Base-by-base conservation (phyloP, 805 yeast genomes). In the Ogataea ganodermae region DNA sequence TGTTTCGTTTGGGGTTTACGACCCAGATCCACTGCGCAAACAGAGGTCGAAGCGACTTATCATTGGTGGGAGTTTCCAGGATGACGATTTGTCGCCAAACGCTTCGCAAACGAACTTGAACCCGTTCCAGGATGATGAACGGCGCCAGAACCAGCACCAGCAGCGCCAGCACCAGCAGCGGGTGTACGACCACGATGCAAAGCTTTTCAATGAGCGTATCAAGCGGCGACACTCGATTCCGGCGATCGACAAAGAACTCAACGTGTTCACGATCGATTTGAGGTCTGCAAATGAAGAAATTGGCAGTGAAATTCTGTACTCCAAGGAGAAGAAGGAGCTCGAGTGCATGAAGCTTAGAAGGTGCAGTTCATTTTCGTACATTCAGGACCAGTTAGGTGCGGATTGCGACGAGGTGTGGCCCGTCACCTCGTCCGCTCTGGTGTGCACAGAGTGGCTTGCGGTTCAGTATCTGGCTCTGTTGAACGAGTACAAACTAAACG, bases 141-240 rank as follows among this genome's bases (percentile, higher is more conserved):
- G n/a, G n/a, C n/a, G n/a, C n/a, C n/a, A n/a, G 8, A 22, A 22
- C 8, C 24, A 22, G 8, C 24, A 22, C 8, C 24, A 22, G 9
- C 33, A 8, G 8, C 33, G 21, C 9, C 33, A 32, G 18, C 37
- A 28, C 13, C 35, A 20, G 3, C 42, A 18, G 9, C 49, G 35
- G 35, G 41, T 24, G 12, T 45, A 51, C 22, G 62, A 60, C 39
- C 18, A 23, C 6, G 60, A 62, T 27, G 58, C 53, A 16, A 26
- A 37, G 3, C 10, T 37, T 6, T 65, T 65, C 45, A 55, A 56
- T 30, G 30, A 47, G 4, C 48, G 69, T 16, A 33, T 70, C 18
- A 58, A 61, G 13, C 55, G 79, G 56, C 60, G 79, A 41, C 59
- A 62, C 16, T 70, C 78, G n/a, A 63, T 67, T 36, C 79, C 79